A percentile compares a stretch with the other conserved stretches of the same genome.
Conservation (phyloP, 176 grass and related monocot genomes). For the Neostapfia colusana region DNA sequence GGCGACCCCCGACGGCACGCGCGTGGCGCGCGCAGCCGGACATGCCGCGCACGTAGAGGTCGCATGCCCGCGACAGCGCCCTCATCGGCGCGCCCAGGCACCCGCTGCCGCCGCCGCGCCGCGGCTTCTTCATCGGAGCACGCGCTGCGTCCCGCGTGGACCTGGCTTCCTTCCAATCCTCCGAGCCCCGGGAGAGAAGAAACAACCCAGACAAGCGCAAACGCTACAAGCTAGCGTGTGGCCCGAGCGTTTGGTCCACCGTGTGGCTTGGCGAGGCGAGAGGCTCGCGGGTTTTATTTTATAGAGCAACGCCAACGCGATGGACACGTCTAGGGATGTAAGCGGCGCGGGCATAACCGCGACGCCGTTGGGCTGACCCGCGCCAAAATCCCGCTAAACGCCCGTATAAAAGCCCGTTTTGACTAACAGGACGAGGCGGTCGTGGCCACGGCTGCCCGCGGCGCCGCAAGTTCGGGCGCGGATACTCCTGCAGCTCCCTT, state of each 20-base stretch:
- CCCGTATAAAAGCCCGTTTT: no score
- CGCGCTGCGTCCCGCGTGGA: not conserved
- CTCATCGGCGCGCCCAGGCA: constrained; percentile 49
- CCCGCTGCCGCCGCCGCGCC: constrained; percentile 15
- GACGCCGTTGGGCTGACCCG: no score
- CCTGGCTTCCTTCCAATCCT: not conserved
- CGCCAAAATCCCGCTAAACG: no score
- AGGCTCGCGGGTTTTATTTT: not conserved
- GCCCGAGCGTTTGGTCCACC: not conserved
- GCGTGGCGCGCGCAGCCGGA: constrained; percentile 39
- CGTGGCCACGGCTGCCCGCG: no score
- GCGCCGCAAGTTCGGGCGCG: no score
- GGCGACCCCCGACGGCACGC: constrained; percentile 20
- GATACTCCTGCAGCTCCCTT: no score
- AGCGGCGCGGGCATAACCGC: no score
- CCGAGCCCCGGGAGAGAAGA: not conserved
- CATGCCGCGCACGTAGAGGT: constrained; percentile 67
- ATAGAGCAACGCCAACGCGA: constrained; percentile 10
- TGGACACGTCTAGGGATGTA: no score
- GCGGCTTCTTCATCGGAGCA: constrained; percentile 18
- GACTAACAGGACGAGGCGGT: no score
- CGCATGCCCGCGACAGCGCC: constrained; percentile 55
- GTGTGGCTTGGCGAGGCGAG: not conserved
- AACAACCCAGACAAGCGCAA: not conserved
- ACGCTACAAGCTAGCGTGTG: not conserved